A percentile compares a stretch with the other conserved stretches of the same genome.
Evolutionary conservation across 2,329 filamentous ascomycete genomes (phyloP).

Genomic region (Scytalidium lignicola): DNA sequence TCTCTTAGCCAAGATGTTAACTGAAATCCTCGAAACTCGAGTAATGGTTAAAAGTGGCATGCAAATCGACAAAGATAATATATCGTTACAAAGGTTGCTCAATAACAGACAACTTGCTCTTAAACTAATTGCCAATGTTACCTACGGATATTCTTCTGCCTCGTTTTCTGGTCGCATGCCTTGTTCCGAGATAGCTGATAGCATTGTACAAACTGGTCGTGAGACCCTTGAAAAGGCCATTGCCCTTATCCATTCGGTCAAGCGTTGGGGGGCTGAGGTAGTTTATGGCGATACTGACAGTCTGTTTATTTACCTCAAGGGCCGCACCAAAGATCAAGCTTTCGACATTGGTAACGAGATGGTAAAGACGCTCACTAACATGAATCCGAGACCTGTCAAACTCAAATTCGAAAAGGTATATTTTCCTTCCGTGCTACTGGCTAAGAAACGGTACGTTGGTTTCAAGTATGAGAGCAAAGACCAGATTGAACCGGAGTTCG

Average conservation of each 20-base stretch:
- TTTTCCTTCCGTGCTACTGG: constrained; percentile 85
- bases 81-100: constrained; percentile 74
- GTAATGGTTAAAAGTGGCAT: constrained; percentile 98
- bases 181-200: constrained; percentile 95
- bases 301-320: constrained; percentile 84
- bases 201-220: constrained; percentile 91
- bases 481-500: constrained; percentile 80
- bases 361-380: constrained; percentile 75
- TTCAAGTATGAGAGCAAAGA: constrained; percentile 85
- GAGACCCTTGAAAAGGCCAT: constrained; percentile 95
- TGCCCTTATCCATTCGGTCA: constrained; percentile 81
- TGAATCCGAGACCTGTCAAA: constrained; percentile 88
- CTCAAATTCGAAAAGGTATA: constrained; percentile 99
- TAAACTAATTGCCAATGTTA: constrained; percentile 97
- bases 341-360: constrained; percentile 94
- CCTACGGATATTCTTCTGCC: constrained; percentile 95
- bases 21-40: constrained; percentile 89
- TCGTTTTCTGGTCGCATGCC: constrained; percentile 98
- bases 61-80: constrained; percentile 89
- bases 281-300: constrained; percentile 98
- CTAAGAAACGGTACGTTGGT: constrained; percentile 97
- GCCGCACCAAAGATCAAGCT: constrained; percentile 79
- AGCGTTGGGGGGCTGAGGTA: constrained; percentile 88
- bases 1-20: constrained; percentile 90
- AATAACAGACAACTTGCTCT: constrained; percentile 93